phyloP scores from a whole-genome alignment of 208 protist genomes.

The Acanthamoeba royreba region DNA sequence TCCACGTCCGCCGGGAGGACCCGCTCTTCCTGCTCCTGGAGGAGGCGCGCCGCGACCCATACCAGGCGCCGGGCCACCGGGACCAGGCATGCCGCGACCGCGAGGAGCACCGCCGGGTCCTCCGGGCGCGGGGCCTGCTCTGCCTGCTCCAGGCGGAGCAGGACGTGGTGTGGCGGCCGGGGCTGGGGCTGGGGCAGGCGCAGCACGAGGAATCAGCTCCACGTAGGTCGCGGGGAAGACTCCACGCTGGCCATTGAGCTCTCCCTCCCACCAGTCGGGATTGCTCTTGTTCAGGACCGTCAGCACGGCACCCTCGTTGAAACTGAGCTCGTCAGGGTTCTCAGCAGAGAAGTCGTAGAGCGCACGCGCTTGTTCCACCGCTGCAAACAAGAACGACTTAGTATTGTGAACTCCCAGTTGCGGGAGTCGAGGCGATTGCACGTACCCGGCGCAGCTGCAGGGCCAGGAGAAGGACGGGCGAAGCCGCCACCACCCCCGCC shows the following conservation, averaged over 20 bases:
- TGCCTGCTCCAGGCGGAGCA: no score
- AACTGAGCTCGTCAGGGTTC: not conserved
- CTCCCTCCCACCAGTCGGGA: not conserved
- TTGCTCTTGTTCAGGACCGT: not conserved
- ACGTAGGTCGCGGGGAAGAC: not conserved
- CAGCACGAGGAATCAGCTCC: not conserved
- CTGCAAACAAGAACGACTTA: not conserved
- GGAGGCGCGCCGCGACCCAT: no score
- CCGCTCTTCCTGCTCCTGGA: no score
- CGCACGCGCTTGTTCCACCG: not conserved
- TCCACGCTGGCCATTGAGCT: not conserved
- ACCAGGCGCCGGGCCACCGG: no score
- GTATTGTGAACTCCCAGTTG: not conserved
- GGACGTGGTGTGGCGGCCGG: no score
- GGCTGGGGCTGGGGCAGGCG: no score
- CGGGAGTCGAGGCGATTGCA: not conserved
- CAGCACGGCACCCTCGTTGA: not conserved
- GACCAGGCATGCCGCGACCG: no score
- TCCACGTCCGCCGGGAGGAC: no score
- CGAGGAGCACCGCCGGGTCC: no score
- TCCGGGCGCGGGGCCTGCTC: no score
- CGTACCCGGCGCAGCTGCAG: not conserved
- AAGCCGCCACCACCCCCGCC: not conserved
- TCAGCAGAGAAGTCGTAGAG: no score
- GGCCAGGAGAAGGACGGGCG: not conserved